phyloP scores from a whole-genome alignment of 1,284 basidiomycete genomes.

The Cutaneotrichosporon cavernicola region DNA sequence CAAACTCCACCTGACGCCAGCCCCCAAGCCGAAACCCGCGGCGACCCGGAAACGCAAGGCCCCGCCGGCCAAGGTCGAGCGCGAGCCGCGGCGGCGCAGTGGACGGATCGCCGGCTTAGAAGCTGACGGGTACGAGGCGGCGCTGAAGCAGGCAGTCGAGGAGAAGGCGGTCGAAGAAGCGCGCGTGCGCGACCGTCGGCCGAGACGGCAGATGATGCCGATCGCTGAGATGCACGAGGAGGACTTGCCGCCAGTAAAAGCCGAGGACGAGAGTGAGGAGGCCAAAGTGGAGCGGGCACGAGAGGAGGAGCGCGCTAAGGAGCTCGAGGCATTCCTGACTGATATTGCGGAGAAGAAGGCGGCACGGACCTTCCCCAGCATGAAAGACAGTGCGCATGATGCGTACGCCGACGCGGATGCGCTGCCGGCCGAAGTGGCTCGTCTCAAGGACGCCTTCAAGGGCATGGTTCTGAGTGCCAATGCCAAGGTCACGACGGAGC shows the following conservation, averaged over 20 bases:
- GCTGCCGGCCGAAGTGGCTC: conserved; percentile 29
- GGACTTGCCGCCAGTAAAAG: background rate
- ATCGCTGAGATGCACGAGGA: conserved; percentile 43
- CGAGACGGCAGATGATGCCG: conserved; percentile 41
- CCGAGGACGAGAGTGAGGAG: background rate
- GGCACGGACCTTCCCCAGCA: conserved; percentile 7
- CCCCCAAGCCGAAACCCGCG: conserved; percentile 10
- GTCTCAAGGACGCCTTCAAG: conserved; percentile 40
- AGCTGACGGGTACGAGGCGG: conserved; percentile 39
- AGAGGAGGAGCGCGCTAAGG: conserved; percentile 22
- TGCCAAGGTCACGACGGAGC: conserved; percentile 51
- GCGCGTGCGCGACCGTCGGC: conserved; percentile 37
- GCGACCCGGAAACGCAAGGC: conserved; percentile 15
- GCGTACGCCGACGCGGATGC: conserved; percentile 31
- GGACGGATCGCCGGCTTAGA: conserved; percentile 46
- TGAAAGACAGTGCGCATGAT: conserved; percentile 20
- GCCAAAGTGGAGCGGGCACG: background rate
- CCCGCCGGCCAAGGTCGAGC: conserved; percentile 2
- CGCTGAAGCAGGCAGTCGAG: conserved; percentile 33
- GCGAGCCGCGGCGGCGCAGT: conserved; percentile 38
- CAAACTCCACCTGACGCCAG: conserved; percentile 25
- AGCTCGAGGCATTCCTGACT: conserved; percentile 21
- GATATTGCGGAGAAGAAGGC: background rate
- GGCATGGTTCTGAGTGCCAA: conserved; percentile 46
- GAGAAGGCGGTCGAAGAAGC: conserved; percentile 40